Conservation (phyloP, 139 green algal species). For the Pseudopediastrum boryanum region DNA sequence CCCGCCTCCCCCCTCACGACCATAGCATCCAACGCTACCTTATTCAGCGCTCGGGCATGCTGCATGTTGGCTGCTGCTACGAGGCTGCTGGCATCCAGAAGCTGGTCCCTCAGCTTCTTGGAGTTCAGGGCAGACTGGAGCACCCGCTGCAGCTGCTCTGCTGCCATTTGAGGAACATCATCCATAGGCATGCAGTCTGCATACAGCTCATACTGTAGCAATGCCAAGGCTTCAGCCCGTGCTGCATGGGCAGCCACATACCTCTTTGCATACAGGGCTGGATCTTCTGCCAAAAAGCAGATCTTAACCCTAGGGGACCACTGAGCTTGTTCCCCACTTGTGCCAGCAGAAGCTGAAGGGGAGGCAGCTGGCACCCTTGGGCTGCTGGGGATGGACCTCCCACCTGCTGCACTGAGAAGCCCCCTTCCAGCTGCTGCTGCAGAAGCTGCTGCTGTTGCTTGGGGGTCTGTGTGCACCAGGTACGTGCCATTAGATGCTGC, state of each 20-base stretch:
- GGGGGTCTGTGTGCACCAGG: conserved; percentile 31
- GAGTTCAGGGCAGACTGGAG: conserved; percentile 76
- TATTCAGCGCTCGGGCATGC: conserved; percentile 84
- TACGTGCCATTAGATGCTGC: no score
- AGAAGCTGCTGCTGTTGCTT: not conserved
- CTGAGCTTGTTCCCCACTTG: not conserved
- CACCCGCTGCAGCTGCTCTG: conserved; percentile 76
- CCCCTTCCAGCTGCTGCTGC: not conserved
- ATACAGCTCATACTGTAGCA: conserved; percentile 75
- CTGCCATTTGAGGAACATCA: conserved; percentile 69
- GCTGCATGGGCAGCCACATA: conserved; percentile 52
- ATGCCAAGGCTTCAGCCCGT: conserved; percentile 47
- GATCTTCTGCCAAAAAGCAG: conserved; percentile 82
- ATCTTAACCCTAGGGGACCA: conserved; percentile 68
- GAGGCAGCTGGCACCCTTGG: not conserved
- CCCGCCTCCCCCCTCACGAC: not conserved
- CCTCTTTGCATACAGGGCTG: conserved; percentile 62
- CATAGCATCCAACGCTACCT: conserved; percentile 63
- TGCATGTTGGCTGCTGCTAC: conserved; percentile 81
- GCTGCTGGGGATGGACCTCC: not conserved
- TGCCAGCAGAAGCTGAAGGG: not conserved
- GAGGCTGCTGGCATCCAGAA: conserved; percentile 77
- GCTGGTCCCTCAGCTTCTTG: conserved; percentile 73
- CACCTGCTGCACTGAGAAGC: not conserved
- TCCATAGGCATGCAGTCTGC: conserved; percentile 88